phyloP scores from a whole-genome alignment of 2,329 filamentous ascomycete genomes.

The Nigrograna mackinnonii region DNA sequence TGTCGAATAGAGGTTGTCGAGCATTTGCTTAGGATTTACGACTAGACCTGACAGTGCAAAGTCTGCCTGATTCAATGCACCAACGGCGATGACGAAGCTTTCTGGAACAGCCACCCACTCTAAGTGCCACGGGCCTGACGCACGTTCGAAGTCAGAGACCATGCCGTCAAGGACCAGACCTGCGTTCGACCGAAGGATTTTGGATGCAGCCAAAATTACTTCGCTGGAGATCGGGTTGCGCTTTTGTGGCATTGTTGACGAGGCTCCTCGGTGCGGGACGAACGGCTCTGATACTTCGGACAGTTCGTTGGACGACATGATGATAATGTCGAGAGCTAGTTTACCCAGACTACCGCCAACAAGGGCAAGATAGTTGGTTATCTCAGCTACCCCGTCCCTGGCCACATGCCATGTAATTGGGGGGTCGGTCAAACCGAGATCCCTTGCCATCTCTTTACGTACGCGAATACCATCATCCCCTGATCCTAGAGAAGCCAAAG shows the following conservation, averaged over 20 bases:
- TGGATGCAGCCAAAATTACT: constrained; percentile 58
- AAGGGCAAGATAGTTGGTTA: constrained; percentile 57
- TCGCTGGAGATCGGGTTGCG: constrained; percentile 63
- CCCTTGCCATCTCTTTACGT: constrained; percentile 52
- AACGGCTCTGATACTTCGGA: constrained; percentile 58
- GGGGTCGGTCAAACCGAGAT: constrained; percentile 53
- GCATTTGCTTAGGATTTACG: constrained; percentile 55
- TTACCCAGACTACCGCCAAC: constrained; percentile 59
- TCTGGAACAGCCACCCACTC: constrained; percentile 62
- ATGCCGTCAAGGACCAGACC: constrained; percentile 59
- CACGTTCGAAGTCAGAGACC: constrained; percentile 62
- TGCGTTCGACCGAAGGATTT: constrained; percentile 57
- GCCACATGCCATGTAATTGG: constrained; percentile 62
- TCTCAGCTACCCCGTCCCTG: constrained; percentile 58
- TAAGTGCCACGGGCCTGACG: constrained; percentile 62
- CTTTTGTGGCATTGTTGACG: constrained; percentile 49
- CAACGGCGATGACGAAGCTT: constrained; percentile 57
- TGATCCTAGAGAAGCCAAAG: constrained; percentile 56
- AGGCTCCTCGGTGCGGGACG: constrained; percentile 37
- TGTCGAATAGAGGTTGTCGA: constrained; percentile 55
- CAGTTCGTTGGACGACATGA: constrained; percentile 62
- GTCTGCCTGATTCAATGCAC: constrained; percentile 57
- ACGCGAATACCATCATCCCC: constrained; percentile 54
- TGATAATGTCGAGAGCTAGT: constrained; percentile 58
- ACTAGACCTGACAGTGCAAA: constrained; percentile 57